Percentiles rank a stretch among this genome's conserved stretches.
Evolutionary conservation across 257 asterid genomes (phyloP).

Genomic region (Thymus quinquecostatus): DNA sequence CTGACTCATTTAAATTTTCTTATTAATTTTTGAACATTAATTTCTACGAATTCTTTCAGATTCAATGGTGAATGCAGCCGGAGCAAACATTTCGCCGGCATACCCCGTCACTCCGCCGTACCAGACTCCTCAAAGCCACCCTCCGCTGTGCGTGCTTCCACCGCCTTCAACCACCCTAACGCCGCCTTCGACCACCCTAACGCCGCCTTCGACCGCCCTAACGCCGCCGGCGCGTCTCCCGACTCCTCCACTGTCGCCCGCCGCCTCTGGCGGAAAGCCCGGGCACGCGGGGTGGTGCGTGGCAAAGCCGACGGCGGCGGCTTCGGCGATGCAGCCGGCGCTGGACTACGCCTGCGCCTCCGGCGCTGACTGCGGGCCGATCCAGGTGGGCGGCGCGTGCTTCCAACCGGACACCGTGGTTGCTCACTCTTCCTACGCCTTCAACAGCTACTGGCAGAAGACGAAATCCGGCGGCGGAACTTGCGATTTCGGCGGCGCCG

Average conservation of each 20-base stretch:
- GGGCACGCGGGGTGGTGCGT: conserved; percentile 43
- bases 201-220: background rate
- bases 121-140: background rate
- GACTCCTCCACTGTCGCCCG: conserved; percentile 9
- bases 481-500: conserved; percentile 47
- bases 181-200: conserved; percentile 20
- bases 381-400: conserved; percentile 36
- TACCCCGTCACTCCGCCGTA: background rate
- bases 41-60: background rate
- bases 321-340: conserved; percentile 30
- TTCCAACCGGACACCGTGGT: conserved; percentile 35
- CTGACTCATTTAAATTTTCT: too few relatives aligned
- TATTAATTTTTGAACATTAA: background rate
- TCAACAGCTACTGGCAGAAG: conserved; percentile 49
- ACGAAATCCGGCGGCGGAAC: conserved; percentile 38
- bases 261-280: background rate
- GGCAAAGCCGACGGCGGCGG: conserved; percentile 31
- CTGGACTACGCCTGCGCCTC: conserved; percentile 45
- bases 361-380: conserved; percentile 41
- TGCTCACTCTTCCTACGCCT: conserved; percentile 44
- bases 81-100: background rate
- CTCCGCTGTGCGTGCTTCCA: conserved; percentile 36
- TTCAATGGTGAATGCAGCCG: conserved; percentile 10
- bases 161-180: conserved; percentile 19
- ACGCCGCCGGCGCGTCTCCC: conserved; percentile 3